A percentile compares a stretch with the other conserved stretches of the same genome.
These are phyloP conservation scores for Talaromyces amestolkiae DNA, from an alignment of 2,329 filamentous ascomycete species.

Conservation along the genomic window DNA sequence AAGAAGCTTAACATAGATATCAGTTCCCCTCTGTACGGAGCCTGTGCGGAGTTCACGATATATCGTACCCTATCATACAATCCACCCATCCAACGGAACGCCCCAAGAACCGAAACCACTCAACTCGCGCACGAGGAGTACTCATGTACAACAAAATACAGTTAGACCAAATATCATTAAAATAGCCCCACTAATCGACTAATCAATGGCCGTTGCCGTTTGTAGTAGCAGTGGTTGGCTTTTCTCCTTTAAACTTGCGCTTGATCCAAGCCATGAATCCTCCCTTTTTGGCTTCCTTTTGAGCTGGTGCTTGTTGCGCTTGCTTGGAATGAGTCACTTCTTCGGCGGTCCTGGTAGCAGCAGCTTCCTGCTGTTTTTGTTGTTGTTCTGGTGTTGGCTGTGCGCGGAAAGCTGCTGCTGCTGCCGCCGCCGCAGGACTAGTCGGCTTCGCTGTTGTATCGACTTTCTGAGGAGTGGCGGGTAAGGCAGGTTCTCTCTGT, in stretches of 20 bases:
- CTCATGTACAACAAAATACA: constrained; percentile 1
- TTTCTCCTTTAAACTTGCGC: constrained; percentile 21
- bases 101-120: neutral
- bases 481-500: neutral
- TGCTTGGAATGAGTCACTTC: neutral
- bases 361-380: constrained; percentile 3
- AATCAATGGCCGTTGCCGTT: neutral
- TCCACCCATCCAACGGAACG: neutral
- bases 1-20: neutral
- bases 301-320: neutral
- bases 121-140: constrained; percentile 4
- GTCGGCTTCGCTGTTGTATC: constrained; percentile 4
- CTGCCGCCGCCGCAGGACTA: neutral
- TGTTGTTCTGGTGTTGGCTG: constrained; percentile 2
- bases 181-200: too few relatives aligned
- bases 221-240: constrained; percentile 2
- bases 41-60: neutral
- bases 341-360: neutral
- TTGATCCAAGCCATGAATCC: constrained; percentile 20
- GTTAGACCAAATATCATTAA: neutral
- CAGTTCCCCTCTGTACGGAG: neutral
- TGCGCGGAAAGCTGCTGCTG: neutral
- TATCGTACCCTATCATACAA: neutral
- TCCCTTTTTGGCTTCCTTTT: constrained; percentile 19
- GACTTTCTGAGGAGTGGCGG: constrained; percentile 4